Base-by-base conservation (phyloP, 768 basidiomycete genomes). In the Tubosaeta sp. region DNA sequence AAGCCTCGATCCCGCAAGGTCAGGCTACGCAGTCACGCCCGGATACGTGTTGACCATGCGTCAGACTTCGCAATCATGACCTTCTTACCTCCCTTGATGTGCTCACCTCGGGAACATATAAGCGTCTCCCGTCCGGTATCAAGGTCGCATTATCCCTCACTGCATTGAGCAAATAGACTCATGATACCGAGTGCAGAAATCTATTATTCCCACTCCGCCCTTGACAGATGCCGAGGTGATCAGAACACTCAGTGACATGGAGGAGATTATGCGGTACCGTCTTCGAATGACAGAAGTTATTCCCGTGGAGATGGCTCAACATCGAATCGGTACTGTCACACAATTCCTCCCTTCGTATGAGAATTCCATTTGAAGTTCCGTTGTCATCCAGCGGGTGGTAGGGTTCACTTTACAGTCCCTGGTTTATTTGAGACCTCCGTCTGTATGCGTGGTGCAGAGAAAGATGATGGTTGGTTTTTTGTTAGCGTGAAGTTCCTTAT, bases 41-140 rank as follows among this genome's bases (percentile, higher is more conserved):
- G 22, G 4, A 38, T 25, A 19, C 46, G 7, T 39, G 31, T 43
- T 53, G 26, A 57, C 35, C 10, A 11, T 17, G 31, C 5, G 12
- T 6, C 61, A 92, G 95, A 64, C 79, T 93, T 17, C 85, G 95
- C 51, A 97, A 97, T 70, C 92, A 95, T 55, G 95, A 98, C 69
- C 74, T 97, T 22, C 77, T 94, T 5, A 95, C 93, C 1, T 95
- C 95, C 22, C 72, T 97, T 34, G 88, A 94, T 59, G 88, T 97
- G 50, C 76, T 97, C 31, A 88, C 88, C 2, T 85, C 84, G 12
- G 95, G 94, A 0, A 85, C 88, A 14, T 98, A 97, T 64, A 75
- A 83, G 35, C 77, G 91, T 26, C 79, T 98, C 14, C 94, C 95
- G 16, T 78, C 83, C 2, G 76, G 74, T 47, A 86, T 95, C 65